phyloP scores from a whole-genome alignment of 2,329 filamentous ascomycete genomes.

The Ascochyta clinopodiicola region DNA sequence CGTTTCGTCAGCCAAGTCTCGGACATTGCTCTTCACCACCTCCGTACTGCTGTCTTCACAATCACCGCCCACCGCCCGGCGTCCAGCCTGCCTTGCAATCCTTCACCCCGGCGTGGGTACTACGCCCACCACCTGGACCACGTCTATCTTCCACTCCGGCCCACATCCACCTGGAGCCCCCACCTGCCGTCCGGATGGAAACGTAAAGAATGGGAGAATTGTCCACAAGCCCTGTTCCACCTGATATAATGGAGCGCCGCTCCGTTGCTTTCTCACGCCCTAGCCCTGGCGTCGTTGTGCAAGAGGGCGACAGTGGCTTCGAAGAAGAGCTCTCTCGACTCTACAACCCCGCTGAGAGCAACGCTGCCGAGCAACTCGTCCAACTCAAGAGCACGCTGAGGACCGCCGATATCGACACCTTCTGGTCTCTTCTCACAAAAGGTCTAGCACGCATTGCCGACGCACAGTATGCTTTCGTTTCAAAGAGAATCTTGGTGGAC shows the following conservation, averaged over 20 bases:
- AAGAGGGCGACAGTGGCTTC: constrained; percentile 54
- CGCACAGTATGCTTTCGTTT: constrained; percentile 72
- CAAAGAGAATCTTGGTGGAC: constrained; percentile 67
- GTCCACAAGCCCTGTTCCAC: constrained; percentile 39
- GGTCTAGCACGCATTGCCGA: constrained; percentile 68
- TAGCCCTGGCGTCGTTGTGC: constrained; percentile 52
- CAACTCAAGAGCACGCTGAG: constrained; percentile 64
- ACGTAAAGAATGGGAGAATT: constrained; percentile 39
- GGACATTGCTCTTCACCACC: constrained; percentile 11
- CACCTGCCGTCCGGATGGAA: constrained; percentile 31
- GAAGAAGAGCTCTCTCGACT: constrained; percentile 44
- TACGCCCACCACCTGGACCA: constrained; percentile 7
- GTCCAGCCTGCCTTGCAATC: constrained; percentile 11
- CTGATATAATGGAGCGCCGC: constrained; percentile 51
- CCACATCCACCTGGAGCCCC: constrained; percentile 21
- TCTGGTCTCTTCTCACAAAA: constrained; percentile 70
- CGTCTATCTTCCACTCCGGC: constrained; percentile 18
- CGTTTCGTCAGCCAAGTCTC: constrained; percentile 27
- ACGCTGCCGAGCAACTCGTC: constrained; percentile 66
- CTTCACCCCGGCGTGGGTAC: constrained; percentile 7
- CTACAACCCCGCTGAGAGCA: constrained; percentile 59
- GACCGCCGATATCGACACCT: constrained; percentile 62
- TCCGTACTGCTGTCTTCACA: constrained; percentile 12
- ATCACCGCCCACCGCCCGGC: neutral
- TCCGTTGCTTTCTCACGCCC: constrained; percentile 52